Base-by-base conservation (phyloP, 495 filamentous ascomycete species). In the Trichoderma reesei region DNA sequence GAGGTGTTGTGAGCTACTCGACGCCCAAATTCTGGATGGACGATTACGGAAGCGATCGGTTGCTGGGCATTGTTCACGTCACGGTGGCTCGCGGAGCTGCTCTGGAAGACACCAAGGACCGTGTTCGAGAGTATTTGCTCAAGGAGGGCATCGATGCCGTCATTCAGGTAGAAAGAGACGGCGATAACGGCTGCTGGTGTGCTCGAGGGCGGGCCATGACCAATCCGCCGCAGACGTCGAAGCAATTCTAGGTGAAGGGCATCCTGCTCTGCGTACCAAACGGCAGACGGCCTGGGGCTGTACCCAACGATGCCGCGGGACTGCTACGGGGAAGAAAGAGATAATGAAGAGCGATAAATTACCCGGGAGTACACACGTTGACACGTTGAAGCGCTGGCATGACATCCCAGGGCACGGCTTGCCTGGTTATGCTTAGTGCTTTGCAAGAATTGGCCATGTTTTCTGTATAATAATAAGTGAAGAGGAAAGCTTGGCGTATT, bases 21-120 rank as follows among this genome's bases (percentile, higher is more conserved):
- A 92, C 90, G 5, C 92, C 93, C 1, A 88, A 91, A 66, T 98
- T 99, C 70, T 99, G 95, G 95, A 76, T 96, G 33, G 90, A 92
- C 65, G 91, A 92, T 65, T 87, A 88, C 5, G 76, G 72, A 37
- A 69, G 72, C 4, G 79, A 82, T 62, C 82, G 76, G 59, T 77
- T 91, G 9, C 70, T 90, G 14, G 91, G 91, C 1, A 88, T 92
- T 5, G 89, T 96, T 68, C 91, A 96, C 70, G 84, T 95, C n/a
- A 81, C 88, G 56, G 90, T 87, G 1, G 82, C 83, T 2, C 81
- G 85, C 26, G 82, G 82, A 5, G 83, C 84, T 3, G 89, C 92
- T 68, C 71, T 89, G 60, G 90, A 92, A 69, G 89, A 91, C 64
- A 88, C 93, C 44, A 82, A 89, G 44, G 82, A 88, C 63, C 78